phyloP scores from a whole-genome alignment of 139 green algal species.

The Auxenochlorella pyrenoidosa region DNA sequence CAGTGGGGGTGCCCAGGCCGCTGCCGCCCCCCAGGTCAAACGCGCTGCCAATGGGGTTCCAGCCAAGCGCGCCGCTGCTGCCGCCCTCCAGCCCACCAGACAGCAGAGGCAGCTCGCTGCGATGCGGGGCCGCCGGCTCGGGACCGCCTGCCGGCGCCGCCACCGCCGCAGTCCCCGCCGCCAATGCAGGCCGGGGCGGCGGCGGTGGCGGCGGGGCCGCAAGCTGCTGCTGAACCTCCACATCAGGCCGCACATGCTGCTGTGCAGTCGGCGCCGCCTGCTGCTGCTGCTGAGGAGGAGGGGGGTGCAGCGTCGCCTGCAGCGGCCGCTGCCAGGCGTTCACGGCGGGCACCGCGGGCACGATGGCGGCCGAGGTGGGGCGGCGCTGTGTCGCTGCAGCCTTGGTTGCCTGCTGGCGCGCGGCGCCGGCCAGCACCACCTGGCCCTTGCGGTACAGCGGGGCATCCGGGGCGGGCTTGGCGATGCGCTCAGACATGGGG shows the following conservation, averaged over 20 bases:
- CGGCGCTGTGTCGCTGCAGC: background rate
- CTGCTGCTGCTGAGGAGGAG: background rate
- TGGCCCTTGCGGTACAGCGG: slow-evolving; percentile 15
- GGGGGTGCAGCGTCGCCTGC: background rate
- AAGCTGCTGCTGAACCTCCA: background rate
- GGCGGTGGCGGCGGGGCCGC: background rate
- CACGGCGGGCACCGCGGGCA: background rate
- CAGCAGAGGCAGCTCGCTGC: background rate
- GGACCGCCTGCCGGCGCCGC: background rate
- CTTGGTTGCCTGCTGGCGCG: slow-evolving; percentile 8
- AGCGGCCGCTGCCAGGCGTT: slow-evolving; percentile 11
- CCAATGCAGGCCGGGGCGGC: too few species aligned
- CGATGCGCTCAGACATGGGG: slow-evolving; percentile 21
- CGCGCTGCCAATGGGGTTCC: slow-evolving; percentile 15
- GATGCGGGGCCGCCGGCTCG: background rate
- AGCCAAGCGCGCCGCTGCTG: background rate
- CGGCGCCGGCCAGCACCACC: background rate
- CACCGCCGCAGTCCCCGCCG: background rate
- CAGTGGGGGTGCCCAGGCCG: background rate
- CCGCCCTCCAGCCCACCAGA: background rate
- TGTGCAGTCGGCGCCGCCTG: background rate
- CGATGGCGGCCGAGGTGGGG: background rate
- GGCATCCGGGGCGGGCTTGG: slow-evolving; percentile 10
- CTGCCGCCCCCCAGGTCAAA: slow-evolving; percentile 7
- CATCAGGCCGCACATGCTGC: background rate